Conservation (phyloP, 2,329 filamentous ascomycete genomes). For the Neofusicoccum parvum region DNA sequence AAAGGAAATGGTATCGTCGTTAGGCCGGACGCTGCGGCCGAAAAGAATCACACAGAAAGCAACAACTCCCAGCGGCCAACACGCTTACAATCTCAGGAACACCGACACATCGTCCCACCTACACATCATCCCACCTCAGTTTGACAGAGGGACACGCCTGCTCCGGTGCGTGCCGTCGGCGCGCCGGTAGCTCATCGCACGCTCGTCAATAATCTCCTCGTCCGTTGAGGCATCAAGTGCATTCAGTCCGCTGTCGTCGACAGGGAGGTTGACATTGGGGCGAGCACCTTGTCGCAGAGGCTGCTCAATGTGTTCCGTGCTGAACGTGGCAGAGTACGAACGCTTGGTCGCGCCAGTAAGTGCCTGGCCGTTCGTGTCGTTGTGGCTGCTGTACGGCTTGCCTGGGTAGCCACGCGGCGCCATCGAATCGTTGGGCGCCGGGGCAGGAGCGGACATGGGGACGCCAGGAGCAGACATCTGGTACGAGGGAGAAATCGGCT, state of each 20-base stretch:
- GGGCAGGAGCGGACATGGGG: constrained; percentile 21
- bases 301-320: constrained; percentile 45
- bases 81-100: neutral
- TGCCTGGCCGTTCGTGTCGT: constrained; percentile 23
- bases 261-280: constrained; percentile 37
- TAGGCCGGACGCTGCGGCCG: constrained; percentile 4
- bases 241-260: constrained; percentile 30
- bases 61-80: neutral
- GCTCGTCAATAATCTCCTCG: constrained; percentile 41
- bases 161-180: constrained; percentile 48
- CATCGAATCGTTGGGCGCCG: constrained; percentile 19
- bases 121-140: neutral
- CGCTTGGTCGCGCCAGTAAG: constrained; percentile 46
- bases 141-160: constrained; percentile 34
- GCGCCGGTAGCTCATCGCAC: constrained; percentile 50
- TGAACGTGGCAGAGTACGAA: constrained; percentile 49
- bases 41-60: constrained; percentile 17
- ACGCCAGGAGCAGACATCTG: constrained; percentile 34
- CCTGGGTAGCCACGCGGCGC: constrained; percentile 20
- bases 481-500: constrained; percentile 49
- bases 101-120: neutral
- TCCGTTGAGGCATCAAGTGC: constrained; percentile 35
- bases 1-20: constrained; percentile 22
- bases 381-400: constrained; percentile 28
- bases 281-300: constrained; percentile 49